Evolutionary conservation across 495 filamentous ascomycete species (phyloP), one percentile per base, ranked within the genome.

Genomic region (Podospora anserina): DNA sequence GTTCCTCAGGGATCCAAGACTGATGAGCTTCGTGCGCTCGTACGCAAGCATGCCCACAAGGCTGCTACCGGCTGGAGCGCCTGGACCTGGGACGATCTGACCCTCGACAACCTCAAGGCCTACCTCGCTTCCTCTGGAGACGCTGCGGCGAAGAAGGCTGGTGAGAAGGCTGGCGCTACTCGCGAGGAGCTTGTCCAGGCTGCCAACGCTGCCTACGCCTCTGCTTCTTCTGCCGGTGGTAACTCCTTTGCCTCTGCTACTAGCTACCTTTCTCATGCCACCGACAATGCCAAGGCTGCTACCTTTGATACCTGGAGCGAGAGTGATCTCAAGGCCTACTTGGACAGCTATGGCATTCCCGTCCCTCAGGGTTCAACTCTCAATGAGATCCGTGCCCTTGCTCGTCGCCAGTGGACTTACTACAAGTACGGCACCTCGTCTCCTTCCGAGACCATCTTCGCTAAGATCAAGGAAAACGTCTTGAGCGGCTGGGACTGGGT

Each of bases 51-150:
- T 72, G 82, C 86, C 60, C 89, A 93, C 83, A 90, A 90, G 82
- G 90, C 89, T 63, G 84, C 89, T 27, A 84, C 83, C 69, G 88
- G 88, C 53, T 93, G 85, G 80, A 89, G 82, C 66, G 88, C 90
- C 23, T 94, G 92, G 90, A 94, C 89, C 39, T 95, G 93, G 78
- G 91, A 95, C 72, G 92, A 92, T 63, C 91, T 90, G 82, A 90
- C 89, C 11, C 85, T 85, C 68, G 90, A 94, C 28, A 91, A 92
- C 77, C 78, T 96, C 55, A 88, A 88, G 80, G 83, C 86, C 58
- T 96, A 92, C 69, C 82, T 96, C 5, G 82, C 84, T 4, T 81
- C 82, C 15, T 80, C 78, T 66, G 85, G 84, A 9, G 78, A 88
- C 65, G 82, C 82, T 5, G 86, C 91, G 39, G 92, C 91, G 28